A percentile compares a stretch with the other conserved stretches of the same genome.
Evolutionary conservation across 2,329 filamentous ascomycete genomes (phyloP).

Genomic region (Aciculosporium take): DNA sequence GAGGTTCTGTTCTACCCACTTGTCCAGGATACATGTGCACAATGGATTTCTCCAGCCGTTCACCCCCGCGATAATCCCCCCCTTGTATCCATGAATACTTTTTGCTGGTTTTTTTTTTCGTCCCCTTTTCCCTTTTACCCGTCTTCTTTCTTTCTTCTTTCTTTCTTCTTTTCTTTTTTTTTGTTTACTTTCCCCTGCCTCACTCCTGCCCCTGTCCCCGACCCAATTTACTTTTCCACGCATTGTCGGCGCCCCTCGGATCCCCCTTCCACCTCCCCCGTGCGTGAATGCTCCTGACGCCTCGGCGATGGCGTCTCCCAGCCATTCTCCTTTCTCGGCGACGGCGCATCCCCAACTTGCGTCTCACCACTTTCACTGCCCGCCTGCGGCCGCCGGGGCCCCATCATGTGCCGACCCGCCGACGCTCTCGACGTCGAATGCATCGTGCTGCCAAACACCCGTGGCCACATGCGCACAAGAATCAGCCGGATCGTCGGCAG

Average conservation of each 20-base stretch:
- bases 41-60: too few species aligned
- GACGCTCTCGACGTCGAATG: neutral
- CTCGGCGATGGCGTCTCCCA: neutral
- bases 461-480: neutral
- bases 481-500: neutral
- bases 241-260: too few species aligned
- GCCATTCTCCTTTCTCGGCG: neutral
- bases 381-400: neutral
- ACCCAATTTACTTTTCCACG: too few species aligned
- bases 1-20: too few species aligned
- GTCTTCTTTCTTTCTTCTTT: neutral
- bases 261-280: too few species aligned
- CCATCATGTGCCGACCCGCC: neutral
- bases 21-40: too few species aligned
- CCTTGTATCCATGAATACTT: too few species aligned
- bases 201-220: too few species aligned
- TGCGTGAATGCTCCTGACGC: too few species aligned
- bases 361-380: constrained; percentile 1
- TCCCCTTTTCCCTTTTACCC: neutral
- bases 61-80: too few species aligned
- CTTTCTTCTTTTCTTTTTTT: too few species aligned
- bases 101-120: neutral
- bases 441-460: constrained; percentile 2
- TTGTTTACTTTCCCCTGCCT: too few species aligned
- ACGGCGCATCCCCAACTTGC: neutral